These are phyloP conservation scores for Actinomortierella wolfii DNA, from an alignment of 371 early-diverging fungal species.

Conservation along the genomic window DNA sequence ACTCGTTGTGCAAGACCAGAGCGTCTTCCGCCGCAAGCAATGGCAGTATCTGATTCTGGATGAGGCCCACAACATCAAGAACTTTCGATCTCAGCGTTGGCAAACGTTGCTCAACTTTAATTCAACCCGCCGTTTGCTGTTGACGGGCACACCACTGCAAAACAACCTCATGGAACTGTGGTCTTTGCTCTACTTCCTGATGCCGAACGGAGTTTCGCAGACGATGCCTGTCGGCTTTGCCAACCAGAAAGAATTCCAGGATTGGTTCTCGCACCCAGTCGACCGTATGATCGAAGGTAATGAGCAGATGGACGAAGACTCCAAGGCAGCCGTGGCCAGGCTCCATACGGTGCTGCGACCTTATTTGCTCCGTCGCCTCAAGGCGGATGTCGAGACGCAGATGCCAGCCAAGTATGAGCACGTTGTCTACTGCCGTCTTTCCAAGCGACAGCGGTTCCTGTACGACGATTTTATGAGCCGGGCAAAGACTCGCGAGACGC, in stretches of 20 bases:
- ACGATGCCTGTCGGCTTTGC: slow-evolving; percentile 79
- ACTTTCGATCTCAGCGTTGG: slow-evolving; percentile 93
- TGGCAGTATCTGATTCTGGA: slow-evolving; percentile 93
- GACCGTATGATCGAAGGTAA: slow-evolving; percentile 75
- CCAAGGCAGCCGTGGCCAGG: slow-evolving; percentile 64
- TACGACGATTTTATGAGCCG: slow-evolving; percentile 90
- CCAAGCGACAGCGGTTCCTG: slow-evolving; percentile 83
- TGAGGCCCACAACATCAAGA: slow-evolving; percentile 97
- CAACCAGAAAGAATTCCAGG: slow-evolving; percentile 83
- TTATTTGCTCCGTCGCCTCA: slow-evolving; percentile 87
- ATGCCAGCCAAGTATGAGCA: slow-evolving; percentile 86
- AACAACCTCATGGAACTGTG: slow-evolving; percentile 95
- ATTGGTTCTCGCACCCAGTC: slow-evolving; percentile 88
- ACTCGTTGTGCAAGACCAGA: slow-evolving; percentile 79
- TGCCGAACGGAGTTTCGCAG: slow-evolving; percentile 72
- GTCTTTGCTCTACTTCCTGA: slow-evolving; percentile 93
- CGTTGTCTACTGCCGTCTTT: slow-evolving; percentile 76
- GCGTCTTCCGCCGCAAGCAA: slow-evolving; percentile 76
- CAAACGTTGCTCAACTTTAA: slow-evolving; percentile 87
- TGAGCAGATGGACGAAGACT: slow-evolving; percentile 61
- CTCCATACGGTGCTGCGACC: slow-evolving; percentile 84
- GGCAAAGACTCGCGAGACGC: slow-evolving; percentile 76
- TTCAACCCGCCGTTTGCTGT: slow-evolving; percentile 74
- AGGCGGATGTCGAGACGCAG: slow-evolving; percentile 86
- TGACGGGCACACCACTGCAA: slow-evolving; percentile 97